Evolutionary conservation across 441 rosid species (phyloP).

Genomic region (Populus tomentosa): DNA sequence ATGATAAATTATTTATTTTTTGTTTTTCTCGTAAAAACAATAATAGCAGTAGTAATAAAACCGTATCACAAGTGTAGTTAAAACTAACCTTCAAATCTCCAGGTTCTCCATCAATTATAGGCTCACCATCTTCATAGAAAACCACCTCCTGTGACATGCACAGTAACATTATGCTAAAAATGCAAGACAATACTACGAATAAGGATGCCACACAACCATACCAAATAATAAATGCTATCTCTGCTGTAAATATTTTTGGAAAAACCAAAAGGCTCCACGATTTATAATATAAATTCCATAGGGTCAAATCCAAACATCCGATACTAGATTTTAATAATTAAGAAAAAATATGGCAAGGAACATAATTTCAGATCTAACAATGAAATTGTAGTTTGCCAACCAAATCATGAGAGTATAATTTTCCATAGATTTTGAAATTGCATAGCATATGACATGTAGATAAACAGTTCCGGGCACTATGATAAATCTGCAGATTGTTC

Average conservation of each 20-base stretch:
- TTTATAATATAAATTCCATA: not conserved
- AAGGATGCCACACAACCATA: not conserved
- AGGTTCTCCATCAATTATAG: constrained; percentile 83
- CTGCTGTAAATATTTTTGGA: not conserved
- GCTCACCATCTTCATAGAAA: constrained; percentile 95
- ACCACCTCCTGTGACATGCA: constrained; percentile 65
- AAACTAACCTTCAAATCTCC: constrained; percentile 89
- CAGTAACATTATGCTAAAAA: not conserved
- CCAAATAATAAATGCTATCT: no score
- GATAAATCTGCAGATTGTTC: not conserved
- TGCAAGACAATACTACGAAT: not conserved
- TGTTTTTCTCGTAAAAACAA: not conserved
- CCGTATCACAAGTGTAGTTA: not conserved
- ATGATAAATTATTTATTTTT: not conserved
- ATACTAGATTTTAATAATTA: not conserved
- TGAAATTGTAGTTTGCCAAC: not conserved
- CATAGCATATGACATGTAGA: not conserved
- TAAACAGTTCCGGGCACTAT: no score
- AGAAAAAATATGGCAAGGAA: not conserved
- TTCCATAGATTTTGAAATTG: not conserved
- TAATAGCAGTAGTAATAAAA: not conserved
- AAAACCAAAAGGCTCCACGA: not conserved
- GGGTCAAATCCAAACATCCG: not conserved
- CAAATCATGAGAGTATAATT: not conserved
- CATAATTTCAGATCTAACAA: not conserved